Percentiles rank a stretch among this genome's conserved stretches.
Evolutionary conservation across 1,139 yeast species (phyloP).

Genomic region (Geotrichum bryndzae): DNA sequence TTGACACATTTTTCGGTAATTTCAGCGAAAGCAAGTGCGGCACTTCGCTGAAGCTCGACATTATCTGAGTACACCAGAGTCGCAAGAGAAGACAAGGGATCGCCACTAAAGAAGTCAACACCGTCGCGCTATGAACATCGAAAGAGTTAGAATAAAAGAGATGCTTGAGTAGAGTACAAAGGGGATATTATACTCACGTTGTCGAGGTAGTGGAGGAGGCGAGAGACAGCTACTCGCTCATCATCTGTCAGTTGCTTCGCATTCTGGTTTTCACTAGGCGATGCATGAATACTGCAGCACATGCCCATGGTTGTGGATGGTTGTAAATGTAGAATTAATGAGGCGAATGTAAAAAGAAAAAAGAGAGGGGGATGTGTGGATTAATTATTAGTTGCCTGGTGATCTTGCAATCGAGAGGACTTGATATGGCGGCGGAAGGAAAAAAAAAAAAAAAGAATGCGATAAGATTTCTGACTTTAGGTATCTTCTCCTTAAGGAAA

Average conservation of each 20-base stretch:
- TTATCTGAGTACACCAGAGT: constrained; percentile 93
- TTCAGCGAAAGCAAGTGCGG: constrained; percentile 97
- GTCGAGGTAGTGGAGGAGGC: constrained; percentile 81
- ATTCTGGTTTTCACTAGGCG: constrained; percentile 3
- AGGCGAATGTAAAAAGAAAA: too few relatives aligned
- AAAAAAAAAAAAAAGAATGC: not conserved
- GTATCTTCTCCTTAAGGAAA: not conserved
- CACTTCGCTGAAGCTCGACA: constrained; percentile 90
- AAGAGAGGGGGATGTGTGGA: not conserved
- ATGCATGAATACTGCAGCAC: constrained; percentile 11
- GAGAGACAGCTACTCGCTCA: constrained; percentile 93
- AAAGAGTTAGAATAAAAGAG: not conserved
- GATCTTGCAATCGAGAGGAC: not conserved
- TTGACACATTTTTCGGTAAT: constrained; percentile 83
- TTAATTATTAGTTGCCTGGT: not conserved
- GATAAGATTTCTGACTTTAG: not conserved
- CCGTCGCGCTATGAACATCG: constrained; percentile 44
- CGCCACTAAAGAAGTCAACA: constrained; percentile 71
- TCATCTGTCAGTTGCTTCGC: constrained; percentile 46
- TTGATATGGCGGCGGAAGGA: not conserved
- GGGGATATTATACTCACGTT: constrained; percentile 41
- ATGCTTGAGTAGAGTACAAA: not conserved
- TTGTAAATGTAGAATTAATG: too few relatives aligned
- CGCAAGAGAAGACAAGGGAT: constrained; percentile 80
- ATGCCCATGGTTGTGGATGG: constrained; percentile 6